Base-by-base conservation (phyloP, 306 rosid genomes). In the Rosa rugosa region DNA sequence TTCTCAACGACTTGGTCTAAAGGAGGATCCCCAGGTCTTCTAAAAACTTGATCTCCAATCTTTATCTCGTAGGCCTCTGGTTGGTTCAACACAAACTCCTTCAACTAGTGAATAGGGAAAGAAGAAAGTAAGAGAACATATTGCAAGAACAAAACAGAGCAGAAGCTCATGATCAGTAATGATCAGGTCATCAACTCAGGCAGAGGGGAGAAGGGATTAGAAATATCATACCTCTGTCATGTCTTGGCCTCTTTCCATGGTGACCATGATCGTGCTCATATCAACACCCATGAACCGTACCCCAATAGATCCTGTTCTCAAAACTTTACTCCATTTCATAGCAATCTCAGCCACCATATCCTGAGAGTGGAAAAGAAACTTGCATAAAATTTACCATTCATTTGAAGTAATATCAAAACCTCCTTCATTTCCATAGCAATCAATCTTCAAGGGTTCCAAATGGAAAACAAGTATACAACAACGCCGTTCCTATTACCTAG, bases 1-100 rank as follows among this genome's bases (percentile, higher is more conserved):
- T 77, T 86, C 87, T 83, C 88, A 57, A 90, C 42, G 47, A 95
- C 85, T 81, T 92, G 88, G 57, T 90, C 92, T 0, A 95, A 64
- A 46, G 97, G 93, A 80, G 94, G 98, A 88, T 95, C 95, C 75
- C 92, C 97, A 1, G 91, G 97, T 74, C 98, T 89, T 77, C 94
- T 85, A 27, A 91, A 95, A 67, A 82, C 79, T 79, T 87, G 88
- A 44, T 95, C 94, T 72, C 97, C 99, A 50, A 95, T 85, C 86
- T 92, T 92, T 11, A 95, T 71, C 87, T 95, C 99, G 8, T 92
- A 92, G 2, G 99, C 93, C 74, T 92, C 98, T 64, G 92, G 76
- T 83, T 95, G 97, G 64, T 75, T 83, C 51, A 89, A 87, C 80
- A 90, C 85, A 62, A 91, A 95, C 82, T 92, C 97, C 89, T 89